phyloP scores from a whole-genome alignment of 805 yeast genomes.

The Sugiyamaella floridensis region DNA sequence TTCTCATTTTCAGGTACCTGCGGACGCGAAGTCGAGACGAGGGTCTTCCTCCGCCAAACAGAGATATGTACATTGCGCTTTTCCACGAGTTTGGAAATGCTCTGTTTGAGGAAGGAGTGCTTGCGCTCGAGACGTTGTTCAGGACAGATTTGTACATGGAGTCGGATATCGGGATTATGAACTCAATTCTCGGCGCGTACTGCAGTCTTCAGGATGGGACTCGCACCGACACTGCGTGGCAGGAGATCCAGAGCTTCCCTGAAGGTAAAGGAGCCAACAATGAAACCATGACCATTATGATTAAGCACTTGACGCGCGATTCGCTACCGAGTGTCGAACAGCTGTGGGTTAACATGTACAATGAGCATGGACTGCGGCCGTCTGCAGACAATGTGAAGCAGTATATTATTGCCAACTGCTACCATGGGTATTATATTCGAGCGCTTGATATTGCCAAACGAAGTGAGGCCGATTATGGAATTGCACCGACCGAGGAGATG shows the following conservation, averaged over 20 bases:
- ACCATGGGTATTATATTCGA: conserved; percentile 50
- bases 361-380: conserved; percentile 44
- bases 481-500: conserved; percentile 21
- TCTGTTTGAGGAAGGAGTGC: conserved; percentile 58
- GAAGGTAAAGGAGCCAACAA: conserved; percentile 47
- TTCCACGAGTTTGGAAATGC: conserved; percentile 55
- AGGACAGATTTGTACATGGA: conserved; percentile 55
- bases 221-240: conserved; percentile 43
- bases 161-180: conserved; percentile 52
- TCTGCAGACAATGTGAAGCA: conserved; percentile 48
- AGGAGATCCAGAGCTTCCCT: conserved; percentile 50
- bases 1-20: conserved; percentile 54
- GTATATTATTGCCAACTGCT: conserved; percentile 62
- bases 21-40: conserved; percentile 49
- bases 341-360: conserved; percentile 55
- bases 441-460: conserved; percentile 48
- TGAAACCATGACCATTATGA: conserved; percentile 59
- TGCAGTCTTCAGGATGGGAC: conserved; percentile 43
- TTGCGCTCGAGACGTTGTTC: conserved; percentile 53
- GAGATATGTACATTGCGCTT: conserved; percentile 52
- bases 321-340: conserved; percentile 48
- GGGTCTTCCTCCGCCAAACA: conserved; percentile 44
- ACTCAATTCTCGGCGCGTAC: conserved; percentile 59
- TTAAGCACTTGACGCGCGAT: conserved; percentile 51
- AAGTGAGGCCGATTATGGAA: conserved; percentile 35